A percentile compares a stretch with the other conserved stretches of the same genome.
Evolutionary conservation across 371 early-diverging fungal genomes (phyloP).

Genomic region (Mucor circinelloides): DNA sequence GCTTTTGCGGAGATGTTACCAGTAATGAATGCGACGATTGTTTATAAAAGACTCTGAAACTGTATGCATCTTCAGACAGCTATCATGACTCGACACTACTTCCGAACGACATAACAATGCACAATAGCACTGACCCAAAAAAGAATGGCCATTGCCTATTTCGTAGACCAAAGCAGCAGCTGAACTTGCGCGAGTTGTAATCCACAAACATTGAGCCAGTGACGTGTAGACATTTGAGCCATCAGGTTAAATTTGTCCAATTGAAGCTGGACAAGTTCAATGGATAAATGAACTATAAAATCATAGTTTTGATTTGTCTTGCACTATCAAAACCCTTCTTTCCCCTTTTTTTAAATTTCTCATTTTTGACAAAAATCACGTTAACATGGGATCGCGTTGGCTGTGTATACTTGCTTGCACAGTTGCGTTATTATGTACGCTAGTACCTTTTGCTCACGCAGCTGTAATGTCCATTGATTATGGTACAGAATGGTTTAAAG

Average conservation of each 20-base stretch:
- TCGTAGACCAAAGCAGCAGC: too few relatives aligned
- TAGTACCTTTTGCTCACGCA: constrained; percentile 35
- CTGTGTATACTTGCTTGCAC: constrained; percentile 23
- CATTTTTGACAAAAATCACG: not conserved
- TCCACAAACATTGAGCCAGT: not conserved
- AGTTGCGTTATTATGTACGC: constrained; percentile 19
- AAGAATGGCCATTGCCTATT: too few relatives aligned
- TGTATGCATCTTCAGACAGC: not conserved
- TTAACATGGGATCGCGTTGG: constrained; percentile 27
- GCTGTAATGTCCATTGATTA: constrained; percentile 95
- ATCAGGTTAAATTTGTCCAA: constrained; percentile 14
- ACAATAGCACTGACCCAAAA: not conserved
- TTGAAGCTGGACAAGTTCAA: constrained; percentile 28
- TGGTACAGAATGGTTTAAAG: constrained; percentile 96
- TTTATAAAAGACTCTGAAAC: too few relatives aligned
- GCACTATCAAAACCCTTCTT: not conserved
- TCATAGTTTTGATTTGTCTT: not conserved
- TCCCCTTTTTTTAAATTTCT: not conserved
- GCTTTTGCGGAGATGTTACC: too few relatives aligned
- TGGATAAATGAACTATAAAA: not conserved
- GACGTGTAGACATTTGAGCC: not conserved
- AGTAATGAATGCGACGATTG: too few relatives aligned
- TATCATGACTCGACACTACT: not conserved
- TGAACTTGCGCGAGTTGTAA: not conserved
- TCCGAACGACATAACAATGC: too few relatives aligned